Conservation (phyloP, 352 stramenopile genomes). For the Globisporangium sylvaticum region DNA sequence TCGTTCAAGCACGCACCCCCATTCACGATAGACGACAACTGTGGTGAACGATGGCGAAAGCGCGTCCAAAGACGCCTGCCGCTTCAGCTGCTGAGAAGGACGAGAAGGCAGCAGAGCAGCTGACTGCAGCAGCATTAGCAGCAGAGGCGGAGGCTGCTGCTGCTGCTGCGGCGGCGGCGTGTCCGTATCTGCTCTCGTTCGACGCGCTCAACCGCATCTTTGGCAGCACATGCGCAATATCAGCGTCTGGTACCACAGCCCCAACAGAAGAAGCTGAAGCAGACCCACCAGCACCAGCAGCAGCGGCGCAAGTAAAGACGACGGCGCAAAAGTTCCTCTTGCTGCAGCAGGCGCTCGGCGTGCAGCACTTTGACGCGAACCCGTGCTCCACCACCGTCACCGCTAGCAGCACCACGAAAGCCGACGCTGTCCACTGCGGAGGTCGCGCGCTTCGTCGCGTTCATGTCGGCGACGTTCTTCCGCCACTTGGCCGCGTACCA, state of each 20-base stretch:
- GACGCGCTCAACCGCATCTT: constrained; percentile 10
- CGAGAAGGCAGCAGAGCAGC: not conserved
- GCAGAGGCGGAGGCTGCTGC: not conserved
- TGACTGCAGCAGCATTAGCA: not conserved
- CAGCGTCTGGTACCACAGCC: not conserved
- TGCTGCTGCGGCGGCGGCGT: not conserved
- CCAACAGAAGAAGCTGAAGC: not conserved
- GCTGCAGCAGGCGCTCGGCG: constrained; percentile 37
- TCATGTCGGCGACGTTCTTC: constrained; percentile 72
- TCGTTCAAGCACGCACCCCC: not conserved
- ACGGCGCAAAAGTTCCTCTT: constrained; percentile 24
- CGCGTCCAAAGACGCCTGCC: constrained; percentile 4
- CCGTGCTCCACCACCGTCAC: constrained; percentile 22
- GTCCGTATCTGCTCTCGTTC: constrained; percentile 18
- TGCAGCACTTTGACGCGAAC: constrained; percentile 50
- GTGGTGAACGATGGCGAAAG: constrained; percentile 10
- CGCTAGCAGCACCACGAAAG: not conserved
- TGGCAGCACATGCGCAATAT: not conserved
- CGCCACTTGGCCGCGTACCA: constrained; percentile 63
- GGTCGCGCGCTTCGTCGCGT: constrained; percentile 55
- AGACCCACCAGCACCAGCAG: not conserved
- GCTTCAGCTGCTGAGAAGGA: constrained; percentile 1
- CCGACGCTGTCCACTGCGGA: constrained; percentile 30
- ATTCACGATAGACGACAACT: not conserved
- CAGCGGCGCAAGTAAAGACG: not conserved